Conservation (phyloP, 768 basidiomycete genomes). For the Candolleomyces efflorescens region DNA sequence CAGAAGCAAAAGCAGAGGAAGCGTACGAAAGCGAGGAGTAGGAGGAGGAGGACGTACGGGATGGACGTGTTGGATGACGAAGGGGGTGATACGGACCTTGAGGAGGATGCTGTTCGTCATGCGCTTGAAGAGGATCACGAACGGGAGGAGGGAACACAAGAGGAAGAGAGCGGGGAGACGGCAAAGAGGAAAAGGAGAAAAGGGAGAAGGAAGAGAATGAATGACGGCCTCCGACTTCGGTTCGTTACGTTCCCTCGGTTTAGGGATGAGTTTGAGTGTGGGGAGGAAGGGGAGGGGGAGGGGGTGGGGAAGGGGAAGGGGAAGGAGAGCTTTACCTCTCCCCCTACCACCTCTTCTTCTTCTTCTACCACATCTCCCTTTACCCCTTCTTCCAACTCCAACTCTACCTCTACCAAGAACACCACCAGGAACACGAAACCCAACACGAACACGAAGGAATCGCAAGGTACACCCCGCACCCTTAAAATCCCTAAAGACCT, state of each 20-base stretch:
- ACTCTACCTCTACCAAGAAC: no score
- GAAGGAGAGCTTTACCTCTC: neutral
- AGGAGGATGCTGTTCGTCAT: slow-evolving; percentile 34
- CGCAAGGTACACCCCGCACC: slow-evolving; percentile 59
- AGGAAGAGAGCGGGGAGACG: no score
- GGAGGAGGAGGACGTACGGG: neutral
- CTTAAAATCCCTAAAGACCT: slow-evolving; percentile 62
- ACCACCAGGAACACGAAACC: no score
- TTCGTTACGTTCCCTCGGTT: slow-evolving; percentile 71
- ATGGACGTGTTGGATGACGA: neutral
- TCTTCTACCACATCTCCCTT: no score
- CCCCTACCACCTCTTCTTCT: no score
- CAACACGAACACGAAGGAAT: slow-evolving; percentile 28
- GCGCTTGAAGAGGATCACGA: no score
- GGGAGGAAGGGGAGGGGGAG: no score
- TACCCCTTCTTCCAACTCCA: no score
- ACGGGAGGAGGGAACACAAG: no score
- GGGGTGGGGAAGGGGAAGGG: slow-evolving; percentile 11
- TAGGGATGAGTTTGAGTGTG: slow-evolving; percentile 25
- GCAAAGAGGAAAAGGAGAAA: no score
- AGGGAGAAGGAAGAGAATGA: slow-evolving; percentile 36
- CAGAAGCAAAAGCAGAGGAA: no score
- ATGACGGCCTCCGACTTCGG: slow-evolving; percentile 30
- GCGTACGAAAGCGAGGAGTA: no score
- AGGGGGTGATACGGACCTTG: neutral